Conservation (phyloP, 352 stramenopile genomes). For the Peronosclerospora sorghi region DNA sequence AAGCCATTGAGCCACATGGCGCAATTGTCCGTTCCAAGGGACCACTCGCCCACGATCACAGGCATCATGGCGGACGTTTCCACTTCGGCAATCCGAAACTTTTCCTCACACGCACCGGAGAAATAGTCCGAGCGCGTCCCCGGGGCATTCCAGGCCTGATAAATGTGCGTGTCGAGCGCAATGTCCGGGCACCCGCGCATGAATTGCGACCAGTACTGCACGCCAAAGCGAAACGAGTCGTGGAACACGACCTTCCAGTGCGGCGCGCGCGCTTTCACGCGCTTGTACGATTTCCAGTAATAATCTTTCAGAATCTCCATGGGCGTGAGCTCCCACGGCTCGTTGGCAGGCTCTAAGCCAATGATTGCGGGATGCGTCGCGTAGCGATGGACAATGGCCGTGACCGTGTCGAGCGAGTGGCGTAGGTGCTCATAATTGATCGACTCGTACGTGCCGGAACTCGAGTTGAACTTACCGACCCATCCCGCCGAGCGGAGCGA, state of each 20-base stretch:
- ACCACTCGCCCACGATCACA: slow-evolving; percentile 93
- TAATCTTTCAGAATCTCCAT: slow-evolving; percentile 88
- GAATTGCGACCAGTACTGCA: slow-evolving; percentile 35
- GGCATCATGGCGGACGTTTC: slow-evolving; percentile 27
- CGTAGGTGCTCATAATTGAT: slow-evolving; percentile 89
- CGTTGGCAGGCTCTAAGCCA: slow-evolving; percentile 89
- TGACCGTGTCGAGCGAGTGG: slow-evolving; percentile 81
- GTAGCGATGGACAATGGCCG: slow-evolving; percentile 84
- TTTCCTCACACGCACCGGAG: slow-evolving; percentile 82
- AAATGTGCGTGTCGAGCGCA: slow-evolving; percentile 92
- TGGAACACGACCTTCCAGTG: slow-evolving; percentile 94
- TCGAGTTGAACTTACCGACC: slow-evolving; percentile 82
- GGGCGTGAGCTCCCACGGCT: slow-evolving; percentile 90
- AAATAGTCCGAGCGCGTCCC: slow-evolving; percentile 70
- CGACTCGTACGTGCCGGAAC: slow-evolving; percentile 62
- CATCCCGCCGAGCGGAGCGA: slow-evolving; percentile 75
- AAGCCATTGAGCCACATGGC: slow-evolving; percentile 78
- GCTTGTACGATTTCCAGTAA: slow-evolving; percentile 93
- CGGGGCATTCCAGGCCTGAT: slow-evolving; percentile 79
- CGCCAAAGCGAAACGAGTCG: slow-evolving; percentile 86
- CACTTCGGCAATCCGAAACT: slow-evolving; percentile 67
- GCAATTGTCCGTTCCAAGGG: slow-evolving; percentile 73
- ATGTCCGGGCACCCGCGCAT: slow-evolving; percentile 83
- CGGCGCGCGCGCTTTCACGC: slow-evolving; percentile 82
- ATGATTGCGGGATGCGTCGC: slow-evolving; percentile 72